Conservation (phyloP, 352 stramenopile genomes). For the Phytophthora fragariaefolia region DNA sequence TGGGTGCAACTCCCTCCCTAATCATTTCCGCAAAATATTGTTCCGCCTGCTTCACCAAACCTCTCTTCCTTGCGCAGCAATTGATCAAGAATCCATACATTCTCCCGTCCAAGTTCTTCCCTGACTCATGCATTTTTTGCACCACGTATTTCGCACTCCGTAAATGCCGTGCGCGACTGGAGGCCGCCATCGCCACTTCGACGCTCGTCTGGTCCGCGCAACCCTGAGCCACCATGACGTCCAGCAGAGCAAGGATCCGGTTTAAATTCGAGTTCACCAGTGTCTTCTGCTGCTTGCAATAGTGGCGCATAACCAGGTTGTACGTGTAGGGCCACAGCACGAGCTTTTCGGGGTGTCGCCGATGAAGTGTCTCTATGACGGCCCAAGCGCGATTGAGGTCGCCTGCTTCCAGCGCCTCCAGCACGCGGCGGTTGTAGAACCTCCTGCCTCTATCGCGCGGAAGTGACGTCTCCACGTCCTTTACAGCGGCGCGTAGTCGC, state of each 20-base stretch:
- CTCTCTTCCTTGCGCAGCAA: conserved; percentile 57
- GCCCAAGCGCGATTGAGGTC: conserved; percentile 40
- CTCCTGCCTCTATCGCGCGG: conserved; percentile 35
- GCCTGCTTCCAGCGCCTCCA: conserved; percentile 35
- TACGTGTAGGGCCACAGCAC: conserved; percentile 58
- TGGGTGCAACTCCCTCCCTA: conserved; percentile 42
- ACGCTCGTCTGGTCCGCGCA: conserved; percentile 61
- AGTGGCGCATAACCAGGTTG: conserved; percentile 62
- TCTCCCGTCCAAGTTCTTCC: conserved; percentile 39
- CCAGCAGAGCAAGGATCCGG: conserved; percentile 56
- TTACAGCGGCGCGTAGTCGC: conserved; percentile 18
- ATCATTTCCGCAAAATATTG: conserved; percentile 58
- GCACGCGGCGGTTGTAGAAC: conserved; percentile 57
- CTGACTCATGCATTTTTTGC: conserved; percentile 47
- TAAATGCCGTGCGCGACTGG: conserved; percentile 55
- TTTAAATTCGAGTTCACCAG: conserved; percentile 40
- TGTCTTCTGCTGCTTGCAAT: conserved; percentile 45
- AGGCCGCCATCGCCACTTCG: conserved; percentile 75
- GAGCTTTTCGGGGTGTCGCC: conserved; percentile 20
- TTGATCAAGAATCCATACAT: conserved; percentile 72
- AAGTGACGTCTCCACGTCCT: conserved; percentile 29
- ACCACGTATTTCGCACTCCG: conserved; percentile 46
- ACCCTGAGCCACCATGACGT: conserved; percentile 51
- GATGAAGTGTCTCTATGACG: conserved; percentile 37
- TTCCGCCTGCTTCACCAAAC: conserved; percentile 43